phyloP scores from a whole-genome alignment of 768 basidiomycete species.

The Tephrocybe sp. region DNA sequence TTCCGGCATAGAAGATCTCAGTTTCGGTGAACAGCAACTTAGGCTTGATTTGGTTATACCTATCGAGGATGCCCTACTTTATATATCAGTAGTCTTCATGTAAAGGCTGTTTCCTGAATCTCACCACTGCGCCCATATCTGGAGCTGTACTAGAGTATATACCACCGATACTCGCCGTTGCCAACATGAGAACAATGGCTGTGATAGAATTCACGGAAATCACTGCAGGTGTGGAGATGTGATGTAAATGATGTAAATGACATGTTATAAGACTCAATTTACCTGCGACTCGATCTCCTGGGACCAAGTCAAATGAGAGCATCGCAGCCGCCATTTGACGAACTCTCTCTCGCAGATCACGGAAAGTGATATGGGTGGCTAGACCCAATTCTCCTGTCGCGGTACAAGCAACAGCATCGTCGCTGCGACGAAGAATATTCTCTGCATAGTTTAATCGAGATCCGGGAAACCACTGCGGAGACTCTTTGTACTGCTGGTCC shows the following conservation, averaged over 20 bases:
- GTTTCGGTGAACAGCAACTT: constrained; percentile 69
- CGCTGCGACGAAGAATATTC: constrained; percentile 56
- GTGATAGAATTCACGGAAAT: constrained; percentile 63
- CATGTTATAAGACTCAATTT: constrained; percentile 11
- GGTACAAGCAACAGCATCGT: constrained; percentile 60
- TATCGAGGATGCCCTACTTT: constrained; percentile 37
- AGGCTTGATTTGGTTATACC: constrained; percentile 67
- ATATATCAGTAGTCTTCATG: not conserved
- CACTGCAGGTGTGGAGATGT: constrained; percentile 44
- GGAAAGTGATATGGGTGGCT: constrained; percentile 47
- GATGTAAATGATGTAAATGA: not conserved
- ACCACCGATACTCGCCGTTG: constrained; percentile 61
- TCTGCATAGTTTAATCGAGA: constrained; percentile 70
- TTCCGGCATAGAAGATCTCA: constrained; percentile 62
- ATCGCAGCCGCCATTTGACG: constrained; percentile 56
- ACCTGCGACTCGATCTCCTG: constrained; percentile 71
- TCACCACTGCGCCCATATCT: constrained; percentile 66
- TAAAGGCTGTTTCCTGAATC: not conserved
- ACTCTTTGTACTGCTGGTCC: constrained; percentile 41
- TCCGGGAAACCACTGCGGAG: constrained; percentile 66
- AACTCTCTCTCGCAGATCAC: constrained; percentile 52
- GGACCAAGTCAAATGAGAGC: constrained; percentile 49
- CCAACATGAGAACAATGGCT: constrained; percentile 60
- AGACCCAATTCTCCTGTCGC: constrained; percentile 52
- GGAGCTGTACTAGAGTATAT: constrained; percentile 69